Conservation (phyloP, 371 early-diverging fungal genomes). For the Actinomortierella wolfii region DNA sequence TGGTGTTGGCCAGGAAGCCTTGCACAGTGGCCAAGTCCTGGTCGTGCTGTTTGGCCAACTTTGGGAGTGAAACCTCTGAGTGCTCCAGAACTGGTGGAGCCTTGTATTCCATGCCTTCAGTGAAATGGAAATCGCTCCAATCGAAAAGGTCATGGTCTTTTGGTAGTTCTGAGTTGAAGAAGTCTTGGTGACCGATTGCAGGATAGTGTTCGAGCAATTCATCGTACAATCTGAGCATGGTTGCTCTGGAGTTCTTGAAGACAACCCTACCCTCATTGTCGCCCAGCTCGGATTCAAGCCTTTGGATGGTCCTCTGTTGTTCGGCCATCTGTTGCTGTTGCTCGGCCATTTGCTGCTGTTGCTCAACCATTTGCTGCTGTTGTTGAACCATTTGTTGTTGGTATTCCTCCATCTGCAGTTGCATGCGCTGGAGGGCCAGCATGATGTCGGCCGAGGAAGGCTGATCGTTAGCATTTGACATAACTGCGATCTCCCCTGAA, state of each 20-base stretch:
- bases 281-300: not conserved
- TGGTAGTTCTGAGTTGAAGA: not conserved
- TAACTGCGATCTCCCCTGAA: too few species aligned
- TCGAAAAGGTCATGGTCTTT: not conserved
- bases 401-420: too few species aligned
- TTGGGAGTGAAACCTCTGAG: not conserved
- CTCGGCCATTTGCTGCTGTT: too few species aligned
- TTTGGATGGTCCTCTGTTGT: not conserved
- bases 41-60: not conserved
- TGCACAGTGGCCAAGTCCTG: not conserved
- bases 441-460: too few species aligned
- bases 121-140: slow-evolving; percentile 6
- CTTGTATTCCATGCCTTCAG: slow-evolving; percentile 6
- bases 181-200: not conserved
- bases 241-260: not conserved
- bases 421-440: too few species aligned
- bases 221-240: not conserved
- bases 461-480: too few species aligned
- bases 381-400: too few species aligned
- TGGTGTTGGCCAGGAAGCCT: not conserved
- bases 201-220: slow-evolving; percentile 2
- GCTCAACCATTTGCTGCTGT: too few species aligned
- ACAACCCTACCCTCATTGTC: not conserved
- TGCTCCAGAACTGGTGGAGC: not conserved
- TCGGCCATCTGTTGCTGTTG: not conserved